Base-by-base conservation (phyloP, 257 asterid genomes). In the Datura wrightii region DNA sequence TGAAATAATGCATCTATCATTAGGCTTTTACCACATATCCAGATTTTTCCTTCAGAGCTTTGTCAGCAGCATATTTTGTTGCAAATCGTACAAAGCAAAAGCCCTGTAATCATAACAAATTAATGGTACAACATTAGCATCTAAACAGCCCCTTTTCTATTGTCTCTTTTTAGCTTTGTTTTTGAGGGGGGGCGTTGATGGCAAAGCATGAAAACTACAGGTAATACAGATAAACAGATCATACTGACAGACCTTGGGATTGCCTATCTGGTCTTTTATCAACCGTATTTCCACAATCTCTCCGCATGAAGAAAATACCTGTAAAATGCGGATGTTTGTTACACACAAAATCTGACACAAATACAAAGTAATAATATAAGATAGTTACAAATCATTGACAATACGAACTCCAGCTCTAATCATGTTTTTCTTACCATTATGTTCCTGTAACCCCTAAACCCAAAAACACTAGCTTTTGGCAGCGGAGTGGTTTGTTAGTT, bases 81-180 rank as follows among this genome's bases (percentile, higher is more conserved):
- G 93, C 87, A 87, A 94, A 96, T 16, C 94, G 93, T 82, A 96
- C 96, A 92, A 96, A 96, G 90, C 99, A 89, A 89, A 88, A 96
- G 71, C 96, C 98, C 99, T 96, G 87, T n/a, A 86, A 86, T 82
- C 86, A 60, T 78, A 50, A 83, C 83, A 80, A 63, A 81, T 55
- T 44, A 59, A 36, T 54, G 53, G 85, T 41, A 82, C 50, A 24
- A 52, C 70, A 55, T 89, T 83, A 84, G 84, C 69, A 76, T 62
- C 67, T 18, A 72, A 84, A 36, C 37, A 37, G 8, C 52, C 34
- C 8, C 52, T 31, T 48, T 34, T 37, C 19, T 11, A 5, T 5
- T 50, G 81, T 13, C 44, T 5, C 41, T 19, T 72, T 19, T 74
- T 13, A 7, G 0, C 42, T 41, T 3, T 34, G 54, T 80, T 48